These are phyloP conservation scores for Kodamaea kaohsiungensis DNA, from an alignment of 805 yeast genomes.

Conservation along the genomic window DNA sequence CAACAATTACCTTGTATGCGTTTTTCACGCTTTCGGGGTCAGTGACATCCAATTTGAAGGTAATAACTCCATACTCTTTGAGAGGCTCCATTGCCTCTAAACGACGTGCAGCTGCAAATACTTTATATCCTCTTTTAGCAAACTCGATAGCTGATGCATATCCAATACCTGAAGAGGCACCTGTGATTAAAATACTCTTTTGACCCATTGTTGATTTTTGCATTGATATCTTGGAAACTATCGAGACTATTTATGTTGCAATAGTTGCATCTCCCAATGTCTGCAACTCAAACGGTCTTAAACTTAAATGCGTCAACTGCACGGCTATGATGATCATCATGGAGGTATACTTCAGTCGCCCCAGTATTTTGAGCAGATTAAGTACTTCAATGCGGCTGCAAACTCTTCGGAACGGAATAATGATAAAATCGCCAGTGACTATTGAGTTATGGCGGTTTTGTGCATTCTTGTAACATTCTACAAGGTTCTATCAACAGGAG, in stretches of 20 bases:
- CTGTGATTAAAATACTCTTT: conserved; percentile 30
- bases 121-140: conserved; percentile 53
- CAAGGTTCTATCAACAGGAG: too few species aligned
- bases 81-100: conserved; percentile 57
- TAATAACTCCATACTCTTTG: conserved; percentile 42
- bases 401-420: neutral
- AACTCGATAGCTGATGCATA: conserved; percentile 48
- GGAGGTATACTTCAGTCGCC: too few species aligned
- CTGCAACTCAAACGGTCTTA: too few species aligned
- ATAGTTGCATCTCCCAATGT: too few species aligned
- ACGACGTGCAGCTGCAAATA: conserved; percentile 76
- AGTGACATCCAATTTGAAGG: conserved; percentile 59
- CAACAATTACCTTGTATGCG: conserved; percentile 44
- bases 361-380: neutral
- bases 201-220: neutral
- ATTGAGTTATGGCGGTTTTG: too few species aligned
- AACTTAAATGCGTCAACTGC: too few species aligned
- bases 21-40: conserved; percentile 45
- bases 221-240: neutral
- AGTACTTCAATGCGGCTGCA: neutral
- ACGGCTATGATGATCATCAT: too few species aligned
- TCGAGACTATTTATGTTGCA: too few species aligned
- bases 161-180: conserved; percentile 60
- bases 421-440: too few species aligned
- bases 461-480: too few species aligned